Conservation (phyloP, 2,329 filamentous ascomycete species). For the Penicillium expansum region DNA sequence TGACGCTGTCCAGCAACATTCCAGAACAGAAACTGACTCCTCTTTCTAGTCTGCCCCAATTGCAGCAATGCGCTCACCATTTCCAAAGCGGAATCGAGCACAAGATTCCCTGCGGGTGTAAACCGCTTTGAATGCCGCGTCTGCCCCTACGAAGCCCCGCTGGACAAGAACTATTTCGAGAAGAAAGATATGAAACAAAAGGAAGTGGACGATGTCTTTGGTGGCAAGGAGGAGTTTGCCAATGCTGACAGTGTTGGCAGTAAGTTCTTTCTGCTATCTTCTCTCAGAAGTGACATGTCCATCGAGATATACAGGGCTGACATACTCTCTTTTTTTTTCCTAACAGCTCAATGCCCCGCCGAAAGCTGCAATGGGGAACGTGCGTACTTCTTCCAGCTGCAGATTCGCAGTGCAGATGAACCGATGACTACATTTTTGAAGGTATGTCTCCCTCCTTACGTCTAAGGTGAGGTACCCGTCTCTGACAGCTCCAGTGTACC, state of each 20-base stretch:
- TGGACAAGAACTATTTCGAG: slow-evolving; percentile 77
- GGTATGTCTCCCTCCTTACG: slow-evolving; percentile 47
- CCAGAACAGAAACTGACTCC: slow-evolving; percentile 19
- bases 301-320: not conserved
- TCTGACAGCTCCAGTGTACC: slow-evolving; percentile 41
- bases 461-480: slow-evolving; percentile 16
- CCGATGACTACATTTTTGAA: slow-evolving; percentile 97
- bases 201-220: slow-evolving; percentile 86
- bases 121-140: slow-evolving; percentile 95
- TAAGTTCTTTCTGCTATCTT: slow-evolving; percentile 33
- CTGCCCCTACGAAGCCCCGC: slow-evolving; percentile 86
- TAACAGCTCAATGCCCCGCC: slow-evolving; percentile 72
- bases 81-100: slow-evolving; percentile 39
- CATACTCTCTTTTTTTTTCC: not conserved
- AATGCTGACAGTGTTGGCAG: slow-evolving; percentile 79
- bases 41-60: slow-evolving; percentile 46
- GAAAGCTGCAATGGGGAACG: slow-evolving; percentile 76
- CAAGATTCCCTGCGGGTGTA: slow-evolving; percentile 41
- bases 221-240: slow-evolving; percentile 82
- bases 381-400: slow-evolving; percentile 93
- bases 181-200: slow-evolving; percentile 76
- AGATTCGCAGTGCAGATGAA: slow-evolving; percentile 97
- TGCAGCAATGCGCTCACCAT: slow-evolving; percentile 51
- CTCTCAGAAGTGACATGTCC: not conserved
- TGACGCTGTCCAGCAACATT: not conserved